Evolutionary conservation across 2,329 filamentous ascomycete genomes (phyloP).

Genomic region (Lachnellula arida): DNA sequence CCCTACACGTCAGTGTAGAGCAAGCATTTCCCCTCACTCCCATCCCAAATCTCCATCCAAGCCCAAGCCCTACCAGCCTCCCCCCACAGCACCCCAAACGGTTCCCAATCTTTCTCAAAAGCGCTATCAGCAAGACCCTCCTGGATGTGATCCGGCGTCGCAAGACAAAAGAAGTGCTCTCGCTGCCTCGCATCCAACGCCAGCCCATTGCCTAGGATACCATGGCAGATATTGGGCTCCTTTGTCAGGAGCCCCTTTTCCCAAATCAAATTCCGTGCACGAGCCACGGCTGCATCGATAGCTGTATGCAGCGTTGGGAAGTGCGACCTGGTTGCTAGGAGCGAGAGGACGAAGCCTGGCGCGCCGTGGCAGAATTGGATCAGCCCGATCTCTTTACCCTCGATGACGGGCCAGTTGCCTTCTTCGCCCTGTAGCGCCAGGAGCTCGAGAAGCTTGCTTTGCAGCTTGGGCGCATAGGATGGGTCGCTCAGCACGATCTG

Average conservation of each 20-base stretch:
- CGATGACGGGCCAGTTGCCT: conserved; percentile 55
- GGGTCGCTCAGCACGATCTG: conserved; percentile 60
- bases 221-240: conserved; percentile 61
- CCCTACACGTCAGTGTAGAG: not conserved
- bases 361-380: conserved; percentile 67
- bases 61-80: not conserved
- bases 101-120: conserved; percentile 40
- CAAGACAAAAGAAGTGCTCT: conserved; percentile 55
- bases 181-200: conserved; percentile 31
- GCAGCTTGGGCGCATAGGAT: conserved; percentile 48
- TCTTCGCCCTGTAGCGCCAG: conserved; percentile 55
- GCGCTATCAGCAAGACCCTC: conserved; percentile 47
- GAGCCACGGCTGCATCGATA: conserved; percentile 49
- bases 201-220: conserved; percentile 60
- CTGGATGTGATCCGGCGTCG: conserved; percentile 51
- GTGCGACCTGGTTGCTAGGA: conserved; percentile 50
- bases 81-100: not conserved
- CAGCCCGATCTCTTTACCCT: conserved; percentile 41
- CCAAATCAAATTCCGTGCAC: conserved; percentile 49
- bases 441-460: conserved; percentile 48
- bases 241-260: conserved; percentile 57
- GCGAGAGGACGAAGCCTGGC: conserved; percentile 56
- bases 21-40: not conserved
- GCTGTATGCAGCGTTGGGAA: conserved; percentile 50
- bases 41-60: not conserved